Evolutionary conservation across 1,284 basidiomycete species (phyloP).

Genomic region (Ceratobasidium sp.): DNA sequence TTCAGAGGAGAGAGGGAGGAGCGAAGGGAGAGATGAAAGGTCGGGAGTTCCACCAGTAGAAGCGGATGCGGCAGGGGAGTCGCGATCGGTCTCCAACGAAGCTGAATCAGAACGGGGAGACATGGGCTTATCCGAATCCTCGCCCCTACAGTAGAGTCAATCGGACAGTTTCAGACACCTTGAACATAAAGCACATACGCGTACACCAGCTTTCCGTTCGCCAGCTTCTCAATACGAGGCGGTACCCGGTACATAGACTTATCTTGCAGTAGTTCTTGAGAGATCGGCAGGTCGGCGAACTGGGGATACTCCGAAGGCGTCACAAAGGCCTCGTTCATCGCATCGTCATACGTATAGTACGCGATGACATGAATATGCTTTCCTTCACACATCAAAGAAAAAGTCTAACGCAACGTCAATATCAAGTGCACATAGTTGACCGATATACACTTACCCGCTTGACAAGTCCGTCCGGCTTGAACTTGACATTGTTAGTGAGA

Average conservation of each 20-base stretch:
- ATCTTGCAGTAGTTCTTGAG: slow-evolving; percentile 17
- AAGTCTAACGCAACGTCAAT: slow-evolving; percentile 1
- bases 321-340: slow-evolving; percentile 34
- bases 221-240: slow-evolving; percentile 20
- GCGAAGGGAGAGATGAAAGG: slow-evolving; percentile 6
- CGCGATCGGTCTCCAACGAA: slow-evolving; percentile 9
- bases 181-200: slow-evolving; percentile 19
- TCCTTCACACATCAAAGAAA: slow-evolving; percentile 33
- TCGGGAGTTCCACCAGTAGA: slow-evolving; percentile 5
- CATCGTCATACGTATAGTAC: slow-evolving; percentile 43
- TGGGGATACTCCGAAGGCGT: slow-evolving; percentile 36
- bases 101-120: slow-evolving; percentile 1
- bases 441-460: slow-evolving; percentile 26
- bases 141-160: slow-evolving; percentile 23
- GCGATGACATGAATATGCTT: slow-evolving; percentile 41
- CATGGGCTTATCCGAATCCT: slow-evolving; percentile 3
- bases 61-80: slow-evolving; percentile 2
- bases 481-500: slow-evolving; percentile 32
- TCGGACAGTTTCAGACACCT: background rate
- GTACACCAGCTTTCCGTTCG: slow-evolving; percentile 25
- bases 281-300: slow-evolving; percentile 19
- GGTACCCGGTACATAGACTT: slow-evolving; percentile 31
- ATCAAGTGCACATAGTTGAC: background rate
- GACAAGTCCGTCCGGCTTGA: slow-evolving; percentile 37
- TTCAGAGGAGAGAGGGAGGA: background rate